Conservation (phyloP, 2,329 filamentous ascomycete species). For the Teratosphaeria epicoccoides region DNA sequence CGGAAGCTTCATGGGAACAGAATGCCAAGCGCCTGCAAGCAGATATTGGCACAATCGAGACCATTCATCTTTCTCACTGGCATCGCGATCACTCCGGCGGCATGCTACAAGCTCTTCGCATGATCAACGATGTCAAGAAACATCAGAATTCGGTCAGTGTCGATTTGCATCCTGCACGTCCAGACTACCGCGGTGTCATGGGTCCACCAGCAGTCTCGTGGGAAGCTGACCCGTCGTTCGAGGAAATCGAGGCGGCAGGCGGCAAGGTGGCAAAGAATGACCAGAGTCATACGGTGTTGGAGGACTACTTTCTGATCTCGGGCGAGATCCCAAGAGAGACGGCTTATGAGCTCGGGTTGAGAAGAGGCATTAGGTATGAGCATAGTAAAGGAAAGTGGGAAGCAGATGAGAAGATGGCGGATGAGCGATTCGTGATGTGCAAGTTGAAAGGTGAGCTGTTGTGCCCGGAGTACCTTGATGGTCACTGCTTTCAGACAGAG, state of each 20-base stretch:
- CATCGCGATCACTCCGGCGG: slow-evolving; percentile 21
- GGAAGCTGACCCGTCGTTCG: slow-evolving; percentile 19
- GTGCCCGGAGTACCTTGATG: neutral
- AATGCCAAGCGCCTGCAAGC: slow-evolving; percentile 16
- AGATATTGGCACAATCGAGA: slow-evolving; percentile 13
- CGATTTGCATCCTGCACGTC: slow-evolving; percentile 18
- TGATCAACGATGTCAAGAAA: slow-evolving; percentile 12
- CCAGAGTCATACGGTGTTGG: slow-evolving; percentile 14
- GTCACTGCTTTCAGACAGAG: neutral
- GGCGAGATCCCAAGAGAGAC: slow-evolving; percentile 20
- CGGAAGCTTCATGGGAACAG: slow-evolving; percentile 15
- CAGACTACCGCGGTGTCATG: slow-evolving; percentile 14
- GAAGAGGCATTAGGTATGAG: slow-evolving; percentile 12
- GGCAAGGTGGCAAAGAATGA: slow-evolving; percentile 15
- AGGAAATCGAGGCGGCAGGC: slow-evolving; percentile 15
- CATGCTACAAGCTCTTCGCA: slow-evolving; percentile 15
- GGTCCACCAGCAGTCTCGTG: slow-evolving; percentile 9
- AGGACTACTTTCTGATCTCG: slow-evolving; percentile 14
- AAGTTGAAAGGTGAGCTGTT: slow-evolving; percentile 19
- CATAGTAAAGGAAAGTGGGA: slow-evolving; percentile 10
- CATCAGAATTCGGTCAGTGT: slow-evolving; percentile 8
- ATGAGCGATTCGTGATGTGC: slow-evolving; percentile 21
- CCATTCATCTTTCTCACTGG: slow-evolving; percentile 19
- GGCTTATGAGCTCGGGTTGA: slow-evolving; percentile 17
- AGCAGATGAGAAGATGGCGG: slow-evolving; percentile 12